Base-by-base conservation (phyloP, 2,329 filamentous ascomycete genomes). In the Reticulascus tulasneorum region DNA sequence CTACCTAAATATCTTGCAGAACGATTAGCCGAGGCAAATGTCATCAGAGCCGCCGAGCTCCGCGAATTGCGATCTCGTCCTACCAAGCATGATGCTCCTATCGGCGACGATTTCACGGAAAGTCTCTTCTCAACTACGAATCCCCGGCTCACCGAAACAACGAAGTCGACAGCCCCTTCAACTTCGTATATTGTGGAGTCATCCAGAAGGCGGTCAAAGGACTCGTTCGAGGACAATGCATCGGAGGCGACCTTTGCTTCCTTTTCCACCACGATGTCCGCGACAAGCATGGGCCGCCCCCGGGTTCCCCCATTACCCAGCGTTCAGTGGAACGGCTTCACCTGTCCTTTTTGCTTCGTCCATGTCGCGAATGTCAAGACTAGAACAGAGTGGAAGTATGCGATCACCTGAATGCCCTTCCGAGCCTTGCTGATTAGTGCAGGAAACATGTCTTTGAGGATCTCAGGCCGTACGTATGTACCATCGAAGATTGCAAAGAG, bases 211-310 rank as follows among this genome's bases (percentile, higher is more conserved):
- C 37, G 19, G 15, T 29, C 19, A 18, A 25, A 16, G 16, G 25
- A 15, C 16, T 10, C 12, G 4, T 17, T 34, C 19, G 12, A 34
- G 17, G 29, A 39, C 22, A 15, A 16, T 16, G 30, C 11, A 24
- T 39, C 37, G n/a, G 17, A 26, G 22, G 37, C 37, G 11, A 39
- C 37, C 19, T 35, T 39, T 19, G 37, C 24, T 13, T 34, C 37
- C 3, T 33, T 33, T 13, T 29, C 24, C 6, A 39, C 22, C 15
- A 29, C 31, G 12, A 21, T 20, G n/a, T 39, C 37, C 4, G 26
- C 29, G 11, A 9, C 32, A 10, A 11, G 7, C n/a, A 11, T 21
- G 9, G 37, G 31, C 9, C 37, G 37, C 9, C 37, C 30, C n/a
- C 24, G 24, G 25, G 24, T 35, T 2, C 37, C 37, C 10, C 24